Base-by-base conservation (phyloP, 1,284 basidiomycete species). In the Vanrija sp. region DNA sequence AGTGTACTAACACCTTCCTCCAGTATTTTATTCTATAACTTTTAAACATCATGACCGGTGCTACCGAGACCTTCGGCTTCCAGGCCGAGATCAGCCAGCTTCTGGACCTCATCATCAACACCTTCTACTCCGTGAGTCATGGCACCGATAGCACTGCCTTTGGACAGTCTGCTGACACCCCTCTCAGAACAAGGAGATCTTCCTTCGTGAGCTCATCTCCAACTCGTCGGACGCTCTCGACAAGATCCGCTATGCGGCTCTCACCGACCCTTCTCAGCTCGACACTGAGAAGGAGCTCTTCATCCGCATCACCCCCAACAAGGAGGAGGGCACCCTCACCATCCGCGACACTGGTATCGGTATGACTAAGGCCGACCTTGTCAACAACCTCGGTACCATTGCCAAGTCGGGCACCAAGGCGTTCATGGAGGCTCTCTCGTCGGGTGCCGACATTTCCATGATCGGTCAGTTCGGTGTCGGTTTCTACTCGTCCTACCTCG, bases 81-180 rank as follows among this genome's bases (percentile, higher is more conserved):
- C 66, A 96, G 79, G 93, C 93, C 77, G 94, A 97, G 84, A 97
- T 97, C 85, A 89, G 86, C 76, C 91, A 95, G 80, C 82, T 94
- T 18, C 64, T 75, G 61, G 72, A 74, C 61, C 68, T 76, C 39
- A 76, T 78, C 68, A 64, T 65, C 55, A 63, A 62, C 57, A 60
- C 53, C 43, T 59, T 52, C 23, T 58, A 49, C 48, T 34, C 34
- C 9, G 34, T 34, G 12, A 12, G 34, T 34, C 10, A 12, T 14
- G 34, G 34, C 34, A 14, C 34, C 14, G 12, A 28, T 28, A 15
- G 34, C 34, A 34, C 34, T 15, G 34, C 34, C 34, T 34, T 34
- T 34, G 34, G 34, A 28, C 4, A 12, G 12, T 5, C 9, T 12
- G 34, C 34, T 34, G 34, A 34, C 34, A 12, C 9, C 2, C 69